Base-by-base conservation (phyloP, 106 monocot genomes). In the Dendrobium nobile region DNA sequence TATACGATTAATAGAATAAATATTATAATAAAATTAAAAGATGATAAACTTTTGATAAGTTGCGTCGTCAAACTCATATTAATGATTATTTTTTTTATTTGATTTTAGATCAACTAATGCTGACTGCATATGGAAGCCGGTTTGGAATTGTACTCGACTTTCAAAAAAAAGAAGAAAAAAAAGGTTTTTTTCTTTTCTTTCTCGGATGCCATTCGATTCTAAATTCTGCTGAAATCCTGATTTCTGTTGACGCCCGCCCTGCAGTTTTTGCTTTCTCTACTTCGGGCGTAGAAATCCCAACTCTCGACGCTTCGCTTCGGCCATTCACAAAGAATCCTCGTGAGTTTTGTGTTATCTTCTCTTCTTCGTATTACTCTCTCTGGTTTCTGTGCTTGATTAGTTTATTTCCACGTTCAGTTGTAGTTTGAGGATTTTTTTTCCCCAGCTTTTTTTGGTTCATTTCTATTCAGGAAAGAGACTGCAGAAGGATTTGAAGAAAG, bases 251-350 rank as follows among this genome's bases (percentile, higher is more conserved):
- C 13, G 6, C 73, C 19, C 73, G 41, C 73, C 73, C 10, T 31
- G 28, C 68, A 68, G 28, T 28, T 28, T 68, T 68, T 37, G 15
- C 22, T 7, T 4, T 37, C 33, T 28, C 33, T 15, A 8, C 28
- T 70, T 70, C 37, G 70, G 70, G 70, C 37, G 70, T 37, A 70
- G 70, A 70, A 28, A 70, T 70, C 61, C 24, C n/a, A 61, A 22
- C 22, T 61, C 37, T 70, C 13, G 45, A 45, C 20, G 7, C 15
- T 37, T 70, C 1, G 37, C 28, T 70, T 70, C 4, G 70, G 70
- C 37, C 37, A 37, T 70, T 70, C 31, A 4, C 33, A 70, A 16
- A 70, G 11, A 3, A 70, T 70, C 37, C 70, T 70, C 33, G 70
- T 33, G 37, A 70, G 70, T 37, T 33, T 70, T 9, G 33, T 9